Evolutionary conservation across 1,284 basidiomycete species (phyloP), one percentile per base, ranked within the genome.

Genomic region (Anthracocystis panici-leucophaei): DNA sequence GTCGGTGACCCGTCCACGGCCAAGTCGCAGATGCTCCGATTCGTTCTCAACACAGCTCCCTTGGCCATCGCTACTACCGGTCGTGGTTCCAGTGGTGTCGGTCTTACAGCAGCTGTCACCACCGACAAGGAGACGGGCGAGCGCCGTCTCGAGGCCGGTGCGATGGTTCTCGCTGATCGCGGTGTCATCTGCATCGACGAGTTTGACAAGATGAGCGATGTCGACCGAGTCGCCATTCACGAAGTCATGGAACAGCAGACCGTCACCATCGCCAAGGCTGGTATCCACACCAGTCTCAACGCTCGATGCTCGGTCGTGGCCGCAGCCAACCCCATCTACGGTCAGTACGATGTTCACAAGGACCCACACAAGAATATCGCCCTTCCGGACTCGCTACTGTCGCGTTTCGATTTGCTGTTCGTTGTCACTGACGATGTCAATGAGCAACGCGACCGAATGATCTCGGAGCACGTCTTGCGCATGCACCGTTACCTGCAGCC

Each of bases 141-240:
- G 85, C 91, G 97, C 61, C 89, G 96, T 65, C 90, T 99, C 51
- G 97, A 99, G 87, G 97, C 96, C 9, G 97, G 97, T 65, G 97
- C 97, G 14, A 99, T 99, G 97, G 97, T 99, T 35, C 91, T 99
- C 51, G 97, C 97, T n/a, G 97, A 99, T 86, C 91, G 95, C 70
- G 97, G 97, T 21, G 95, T 99, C 14, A 96, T 99, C 50, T 99
- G 96, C 87, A 99, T 99, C 81, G 97, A 99, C 87, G 96, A 99
- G 87, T 99, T 99, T 83, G 96, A 99, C 89, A 99, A 99, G 86
- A 99, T 99, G 96, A 95, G 93, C 33, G 97, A 99, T 81, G 90
- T 97, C 75, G 96, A 99, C 87, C 91, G 97, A 78, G 96, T 98
- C n/a, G 96, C 97, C 31, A 99, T 99, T 79, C 97, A 99, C 87